Evolutionary conservation across 176 grass and related monocot genomes (phyloP).

Genomic region (Triticum dicoccoides): DNA sequence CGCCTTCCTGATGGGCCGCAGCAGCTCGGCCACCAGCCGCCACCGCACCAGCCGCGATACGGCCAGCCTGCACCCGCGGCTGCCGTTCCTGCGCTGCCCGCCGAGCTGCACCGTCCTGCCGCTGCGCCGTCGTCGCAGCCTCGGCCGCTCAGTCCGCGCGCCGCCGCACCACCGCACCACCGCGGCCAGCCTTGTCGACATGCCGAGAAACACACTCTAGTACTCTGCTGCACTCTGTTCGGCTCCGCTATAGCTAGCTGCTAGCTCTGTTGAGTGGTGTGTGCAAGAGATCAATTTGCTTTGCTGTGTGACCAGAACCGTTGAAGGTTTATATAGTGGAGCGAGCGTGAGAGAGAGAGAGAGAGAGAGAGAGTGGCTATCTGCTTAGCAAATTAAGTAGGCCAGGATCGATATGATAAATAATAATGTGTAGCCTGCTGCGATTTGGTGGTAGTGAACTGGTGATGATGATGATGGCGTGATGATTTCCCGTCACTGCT

Average conservation of each 20-base stretch:
- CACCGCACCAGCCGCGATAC: slow-evolving; percentile 47
- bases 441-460: background rate
- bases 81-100: slow-evolving; percentile 22
- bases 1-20: slow-evolving; percentile 52
- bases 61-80: slow-evolving; percentile 17
- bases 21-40: slow-evolving; percentile 46
- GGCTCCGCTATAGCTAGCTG: background rate
- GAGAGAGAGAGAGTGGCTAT: background rate
- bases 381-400: slow-evolving; percentile 2
- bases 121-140: slow-evolving; percentile 26
- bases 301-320: background rate
- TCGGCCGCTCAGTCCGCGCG: slow-evolving; percentile 28
- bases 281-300: background rate
- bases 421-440: slow-evolving; percentile 20
- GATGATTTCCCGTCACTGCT: slow-evolving; percentile 31
- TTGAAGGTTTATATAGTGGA: slow-evolving; percentile 25
- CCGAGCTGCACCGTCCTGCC: slow-evolving; percentile 52
- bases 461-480: slow-evolving; percentile 37
- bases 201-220: background rate
- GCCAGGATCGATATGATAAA: background rate
- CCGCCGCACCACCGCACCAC: slow-evolving; percentile 33
- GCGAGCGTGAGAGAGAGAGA: background rate
- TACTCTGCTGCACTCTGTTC: background rate
- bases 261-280: background rate
- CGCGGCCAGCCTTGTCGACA: slow-evolving; percentile 26